Evolutionary conservation across 2,329 filamentous ascomycete species (phyloP).

Genomic region (Albophoma yamanashiensis): DNA sequence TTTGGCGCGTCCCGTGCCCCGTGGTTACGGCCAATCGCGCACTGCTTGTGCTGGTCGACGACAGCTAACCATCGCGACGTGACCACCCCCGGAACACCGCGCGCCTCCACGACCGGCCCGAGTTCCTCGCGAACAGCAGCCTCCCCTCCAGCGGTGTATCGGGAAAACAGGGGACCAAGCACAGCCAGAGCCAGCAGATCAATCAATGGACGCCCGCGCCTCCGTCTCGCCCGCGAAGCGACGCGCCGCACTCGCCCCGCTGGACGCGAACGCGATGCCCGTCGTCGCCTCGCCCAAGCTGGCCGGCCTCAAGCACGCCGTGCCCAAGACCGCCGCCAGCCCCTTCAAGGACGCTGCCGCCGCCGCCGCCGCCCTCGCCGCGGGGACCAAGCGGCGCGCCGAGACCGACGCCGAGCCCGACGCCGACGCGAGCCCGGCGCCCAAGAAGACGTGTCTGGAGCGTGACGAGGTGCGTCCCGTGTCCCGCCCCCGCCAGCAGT

Average conservation of each 20-base stretch:
- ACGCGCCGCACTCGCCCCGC: conserved; percentile 37
- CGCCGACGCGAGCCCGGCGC: conserved; percentile 8
- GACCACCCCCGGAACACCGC: neutral
- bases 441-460: conserved; percentile 24
- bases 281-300: conserved; percentile 11
- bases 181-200: no score
- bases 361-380: no score
- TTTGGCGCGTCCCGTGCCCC: no score
- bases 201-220: neutral
- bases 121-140: neutral
- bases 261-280: conserved; percentile 33
- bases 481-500: neutral
- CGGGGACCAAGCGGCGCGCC: conserved; percentile 15
- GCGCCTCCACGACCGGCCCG: neutral
- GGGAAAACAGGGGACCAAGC: no score
- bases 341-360: neutral
- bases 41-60: neutral
- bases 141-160: no score
- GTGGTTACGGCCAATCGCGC: neutral
- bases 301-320: conserved; percentile 3
- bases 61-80: neutral
- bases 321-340: conserved; percentile 2
- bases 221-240: conserved; percentile 27
- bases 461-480: conserved; percentile 13
- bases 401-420: conserved; percentile 10